Conservation (phyloP, 2,329 filamentous ascomycete genomes). For the Alternaria sp. region DNA sequence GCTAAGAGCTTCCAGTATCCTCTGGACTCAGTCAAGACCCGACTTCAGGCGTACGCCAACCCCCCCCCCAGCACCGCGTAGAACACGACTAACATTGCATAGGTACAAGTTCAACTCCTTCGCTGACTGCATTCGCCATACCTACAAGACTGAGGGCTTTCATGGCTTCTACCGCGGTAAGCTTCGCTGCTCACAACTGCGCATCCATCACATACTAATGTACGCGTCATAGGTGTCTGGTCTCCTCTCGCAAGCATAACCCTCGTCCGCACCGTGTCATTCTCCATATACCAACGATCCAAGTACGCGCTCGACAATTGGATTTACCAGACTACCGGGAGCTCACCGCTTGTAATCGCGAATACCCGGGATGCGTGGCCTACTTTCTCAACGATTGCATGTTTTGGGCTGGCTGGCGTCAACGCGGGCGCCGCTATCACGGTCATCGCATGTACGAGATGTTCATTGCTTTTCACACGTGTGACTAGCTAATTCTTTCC, state of each 20-base stretch:
- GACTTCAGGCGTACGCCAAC: conserved; percentile 73
- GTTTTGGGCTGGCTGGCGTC: conserved; percentile 79
- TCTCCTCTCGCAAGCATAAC: conserved; percentile 83
- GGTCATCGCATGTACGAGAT: conserved; percentile 71
- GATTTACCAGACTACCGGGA: conserved; percentile 70
- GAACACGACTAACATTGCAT: conserved; percentile 28
- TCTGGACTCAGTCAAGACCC: conserved; percentile 87
- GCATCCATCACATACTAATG: conserved; percentile 20
- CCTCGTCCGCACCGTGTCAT: conserved; percentile 77
- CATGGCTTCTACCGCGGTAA: conserved; percentile 63
- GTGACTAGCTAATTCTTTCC: conserved; percentile 21
- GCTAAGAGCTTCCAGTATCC: conserved; percentile 66
- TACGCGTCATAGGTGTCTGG: conserved; percentile 65
- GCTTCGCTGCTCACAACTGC: conserved; percentile 27
- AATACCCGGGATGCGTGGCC: conserved; percentile 75
- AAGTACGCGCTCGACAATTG: conserved; percentile 77
- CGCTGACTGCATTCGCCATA: conserved; percentile 75
- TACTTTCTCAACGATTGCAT: conserved; percentile 74
- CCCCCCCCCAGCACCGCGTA: conserved; percentile 5
- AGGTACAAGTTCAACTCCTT: conserved; percentile 77
- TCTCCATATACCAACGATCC: conserved; percentile 79
- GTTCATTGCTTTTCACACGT: not conserved
- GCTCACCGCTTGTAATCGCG: conserved; percentile 76
- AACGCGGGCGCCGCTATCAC: conserved; percentile 83
- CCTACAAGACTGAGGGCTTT: conserved; percentile 68